Conservation (phyloP, 805 yeast genomes). For the Tetrapisispora iriomotensis region DNA sequence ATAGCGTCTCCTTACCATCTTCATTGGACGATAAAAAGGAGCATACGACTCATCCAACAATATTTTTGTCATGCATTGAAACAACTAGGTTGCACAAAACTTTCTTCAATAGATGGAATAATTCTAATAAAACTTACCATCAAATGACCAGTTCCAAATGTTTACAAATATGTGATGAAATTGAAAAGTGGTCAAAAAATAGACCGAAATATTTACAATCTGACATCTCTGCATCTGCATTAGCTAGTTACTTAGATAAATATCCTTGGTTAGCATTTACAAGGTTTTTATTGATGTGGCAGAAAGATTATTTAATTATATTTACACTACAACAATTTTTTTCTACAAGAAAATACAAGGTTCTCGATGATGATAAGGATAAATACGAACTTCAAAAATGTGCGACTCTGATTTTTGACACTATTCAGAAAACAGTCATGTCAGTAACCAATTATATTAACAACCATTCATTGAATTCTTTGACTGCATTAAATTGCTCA, state of each 20-base stretch:
- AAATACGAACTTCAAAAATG: constrained; percentile 32
- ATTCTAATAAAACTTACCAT: background rate
- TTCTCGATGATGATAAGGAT: constrained; percentile 31
- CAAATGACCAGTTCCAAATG: constrained; percentile 18
- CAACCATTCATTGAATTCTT: constrained; percentile 33
- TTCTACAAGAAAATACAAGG: constrained; percentile 37
- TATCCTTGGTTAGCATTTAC: constrained; percentile 47
- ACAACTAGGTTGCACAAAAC: constrained; percentile 39
- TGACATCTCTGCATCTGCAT: constrained; percentile 27
- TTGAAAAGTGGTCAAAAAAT: constrained; percentile 32
- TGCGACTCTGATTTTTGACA: constrained; percentile 36
- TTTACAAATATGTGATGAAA: constrained; percentile 36
- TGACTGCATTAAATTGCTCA: constrained; percentile 54
- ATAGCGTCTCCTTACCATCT: constrained; percentile 30
- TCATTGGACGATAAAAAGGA: constrained; percentile 38
- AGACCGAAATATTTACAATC: constrained; percentile 43
- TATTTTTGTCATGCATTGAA: constrained; percentile 48
- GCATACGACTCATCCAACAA: constrained; percentile 36
- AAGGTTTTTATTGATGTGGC: constrained; percentile 47
- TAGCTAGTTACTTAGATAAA: constrained; percentile 36
- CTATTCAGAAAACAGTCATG: constrained; percentile 43
- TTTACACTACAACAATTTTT: constrained; percentile 47
- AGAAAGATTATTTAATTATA: constrained; percentile 46
- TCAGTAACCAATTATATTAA: constrained; percentile 36
- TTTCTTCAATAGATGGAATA: constrained; percentile 18